Evolutionary conservation across 2,329 filamentous ascomycete species (phyloP), one percentile per base, ranked within the genome.

Genomic region (Catunica adiposa): DNA sequence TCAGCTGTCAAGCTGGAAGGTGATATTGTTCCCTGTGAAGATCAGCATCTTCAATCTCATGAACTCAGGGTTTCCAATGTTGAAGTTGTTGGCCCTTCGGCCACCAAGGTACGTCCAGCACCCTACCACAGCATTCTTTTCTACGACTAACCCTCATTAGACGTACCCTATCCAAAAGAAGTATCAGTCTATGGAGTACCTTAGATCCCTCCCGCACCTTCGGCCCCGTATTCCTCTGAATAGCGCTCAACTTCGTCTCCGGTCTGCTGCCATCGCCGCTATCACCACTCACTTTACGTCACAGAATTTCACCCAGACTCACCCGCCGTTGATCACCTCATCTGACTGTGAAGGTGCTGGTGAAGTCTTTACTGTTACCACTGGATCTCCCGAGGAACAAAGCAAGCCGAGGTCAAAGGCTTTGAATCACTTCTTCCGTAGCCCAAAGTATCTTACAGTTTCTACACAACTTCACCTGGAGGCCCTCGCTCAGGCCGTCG

Each of bases 321-420:
- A 97, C 62, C 87, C 92, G 3, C 92, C 92, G 3, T 82, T 97
- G 63, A 86, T 98, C 64, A 97, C 92, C 1, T 96, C 90, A 0
- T 95, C 90, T 0, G 92, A 98, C 64, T 98, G 92, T 64, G 92
- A 98, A 71, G 92, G 92, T 3, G 92, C 89, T 1, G 92, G 92
- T 0, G 89, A 97, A 66, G 90, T 94, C 17, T 98, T 98, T 64
- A 80, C 80, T 8, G 72, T 97, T 38, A 66, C 73, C 17, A 73
- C 78, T 11, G 68, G 63, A n/a, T 64, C 62, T 1, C 56, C 61
- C 6, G 59, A 59, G 14, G 66, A 56, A 20, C 54, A 70, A 54
- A 48, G 34, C 9, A 56, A 61, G 37, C 57, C 59, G 55, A 61
- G 64, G 56, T 57, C 64, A 52, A 64, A 68, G 60, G 66, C 61